A percentile compares a stretch with the other conserved stretches of the same genome.
Evolutionary conservation across 371 early-diverging fungal species (phyloP).

Genomic region (Mortierella sp.): DNA sequence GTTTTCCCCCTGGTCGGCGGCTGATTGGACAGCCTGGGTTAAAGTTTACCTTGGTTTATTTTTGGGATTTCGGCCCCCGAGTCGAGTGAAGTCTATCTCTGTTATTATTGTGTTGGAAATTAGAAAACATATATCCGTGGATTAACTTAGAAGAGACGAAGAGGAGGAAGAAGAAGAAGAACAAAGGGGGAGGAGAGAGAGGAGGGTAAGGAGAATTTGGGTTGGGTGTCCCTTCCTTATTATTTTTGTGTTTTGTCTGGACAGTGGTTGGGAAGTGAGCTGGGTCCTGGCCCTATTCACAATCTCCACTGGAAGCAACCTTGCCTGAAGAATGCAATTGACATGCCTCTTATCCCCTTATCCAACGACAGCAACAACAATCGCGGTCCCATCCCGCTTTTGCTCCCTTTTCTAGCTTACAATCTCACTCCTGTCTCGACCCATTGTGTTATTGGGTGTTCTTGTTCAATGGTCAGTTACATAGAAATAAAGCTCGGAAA

Average conservation of each 20-base stretch:
- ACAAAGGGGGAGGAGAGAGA: not conserved
- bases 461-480: not conserved
- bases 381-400: not conserved
- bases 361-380: not conserved
- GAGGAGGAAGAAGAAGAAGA: not conserved
- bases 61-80: slow-evolving; percentile 12
- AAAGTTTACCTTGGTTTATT: not conserved
- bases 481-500: not conserved
- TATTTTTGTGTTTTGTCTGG: not conserved
- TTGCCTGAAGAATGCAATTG: not conserved
- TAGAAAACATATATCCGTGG: slow-evolving; percentile 6
- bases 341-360: not conserved
- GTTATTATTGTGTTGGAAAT: not conserved
- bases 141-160: not conserved
- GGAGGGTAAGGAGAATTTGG: not conserved
- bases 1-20: not conserved
- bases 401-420: not conserved
- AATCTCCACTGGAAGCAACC: not conserved
- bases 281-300: slow-evolving; percentile 4
- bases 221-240: not conserved
- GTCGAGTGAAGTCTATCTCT: slow-evolving; percentile 1
- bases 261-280: slow-evolving; percentile 2
- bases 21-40: not conserved
- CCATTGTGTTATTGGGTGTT: not conserved
- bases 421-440: not conserved